Conservation (phyloP, 352 stramenopile genomes). For the Pythium angustatum region DNA sequence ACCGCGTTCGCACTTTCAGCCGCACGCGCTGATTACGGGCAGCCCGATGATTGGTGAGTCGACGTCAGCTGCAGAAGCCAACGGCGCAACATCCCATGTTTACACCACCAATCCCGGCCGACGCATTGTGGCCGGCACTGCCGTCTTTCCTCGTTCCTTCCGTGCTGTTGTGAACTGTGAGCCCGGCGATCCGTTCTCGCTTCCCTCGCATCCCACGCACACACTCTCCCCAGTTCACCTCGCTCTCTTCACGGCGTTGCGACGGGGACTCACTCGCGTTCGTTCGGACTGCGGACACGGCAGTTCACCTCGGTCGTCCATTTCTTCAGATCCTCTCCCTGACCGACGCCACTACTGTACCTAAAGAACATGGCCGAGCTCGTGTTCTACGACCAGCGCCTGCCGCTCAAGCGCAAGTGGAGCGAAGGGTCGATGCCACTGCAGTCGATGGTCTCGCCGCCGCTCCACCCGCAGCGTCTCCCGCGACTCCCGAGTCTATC, state of each 20-base stretch:
- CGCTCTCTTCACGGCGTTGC: slow-evolving; percentile 1
- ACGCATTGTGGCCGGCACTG: neutral
- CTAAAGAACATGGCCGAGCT: slow-evolving; percentile 17
- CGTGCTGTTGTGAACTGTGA: neutral
- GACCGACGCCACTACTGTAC: neutral
- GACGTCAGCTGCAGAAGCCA: slow-evolving; percentile 9
- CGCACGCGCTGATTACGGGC: slow-evolving; percentile 7
- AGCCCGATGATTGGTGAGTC: slow-evolving; percentile 17
- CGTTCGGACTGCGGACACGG: no score
- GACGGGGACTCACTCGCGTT: no score
- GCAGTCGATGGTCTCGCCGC: neutral
- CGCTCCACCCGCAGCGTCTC: neutral
- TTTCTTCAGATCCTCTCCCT: slow-evolving; percentile 1
- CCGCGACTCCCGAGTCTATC: slow-evolving; percentile 21
- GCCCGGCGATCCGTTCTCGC: neutral
- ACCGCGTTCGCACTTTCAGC: neutral
- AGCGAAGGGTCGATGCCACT: neutral
- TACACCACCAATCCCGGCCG: slow-evolving; percentile 1
- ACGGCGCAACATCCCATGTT: neutral
- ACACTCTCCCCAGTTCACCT: neutral
- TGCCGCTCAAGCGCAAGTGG: slow-evolving; percentile 26
- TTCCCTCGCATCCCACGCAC: neutral
- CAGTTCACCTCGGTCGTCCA: no score
- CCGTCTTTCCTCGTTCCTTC: neutral
- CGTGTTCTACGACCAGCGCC: slow-evolving; percentile 26